Conservation (phyloP, 768 basidiomycete genomes). For the Leccinum fibrillosum region DNA sequence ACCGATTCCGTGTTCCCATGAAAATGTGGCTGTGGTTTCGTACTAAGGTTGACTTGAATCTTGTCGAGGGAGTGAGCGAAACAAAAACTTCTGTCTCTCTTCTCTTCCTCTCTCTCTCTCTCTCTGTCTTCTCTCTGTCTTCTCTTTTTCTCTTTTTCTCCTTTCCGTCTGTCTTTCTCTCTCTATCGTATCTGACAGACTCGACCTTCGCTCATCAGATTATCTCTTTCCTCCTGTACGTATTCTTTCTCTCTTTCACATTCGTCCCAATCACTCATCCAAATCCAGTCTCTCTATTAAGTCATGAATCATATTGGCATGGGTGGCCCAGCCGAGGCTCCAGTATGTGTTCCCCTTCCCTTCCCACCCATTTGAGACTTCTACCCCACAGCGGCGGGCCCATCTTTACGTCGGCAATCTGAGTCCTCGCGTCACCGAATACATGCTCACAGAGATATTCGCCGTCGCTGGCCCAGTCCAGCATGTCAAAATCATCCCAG, state of each 20-base stretch:
- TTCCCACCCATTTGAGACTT: neutral
- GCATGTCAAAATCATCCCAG: constrained; percentile 99
- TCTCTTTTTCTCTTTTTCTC: constrained; percentile 32
- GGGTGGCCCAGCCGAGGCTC: constrained; percentile 68
- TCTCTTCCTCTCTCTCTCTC: constrained; percentile 15
- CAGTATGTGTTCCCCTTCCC: constrained; percentile 46
- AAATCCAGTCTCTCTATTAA: constrained; percentile 40
- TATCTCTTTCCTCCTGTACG: constrained; percentile 38
- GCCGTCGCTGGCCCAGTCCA: constrained; percentile 96
- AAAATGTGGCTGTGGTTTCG: constrained; percentile 21
- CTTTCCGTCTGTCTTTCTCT: constrained; percentile 36
- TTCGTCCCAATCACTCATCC: constrained; percentile 11
- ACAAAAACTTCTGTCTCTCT: constrained; percentile 7
- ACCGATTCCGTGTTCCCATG: constrained; percentile 24
- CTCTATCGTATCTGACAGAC: constrained; percentile 30
- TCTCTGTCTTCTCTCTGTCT: constrained; percentile 18
- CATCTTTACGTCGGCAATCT: constrained; percentile 99
- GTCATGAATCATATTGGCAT: constrained; percentile 75
- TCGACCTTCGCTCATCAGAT: constrained; percentile 37
- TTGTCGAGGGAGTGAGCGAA: constrained; percentile 21
- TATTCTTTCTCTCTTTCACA: constrained; percentile 12
- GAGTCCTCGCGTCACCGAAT: constrained; percentile 96
- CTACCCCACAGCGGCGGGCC: constrained; percentile 66
- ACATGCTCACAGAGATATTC: constrained; percentile 98
- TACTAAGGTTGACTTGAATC: constrained; percentile 20